Evolutionary conservation across 2,329 filamentous ascomycete species (phyloP).

Genomic region (Ascomycota sp.): DNA sequence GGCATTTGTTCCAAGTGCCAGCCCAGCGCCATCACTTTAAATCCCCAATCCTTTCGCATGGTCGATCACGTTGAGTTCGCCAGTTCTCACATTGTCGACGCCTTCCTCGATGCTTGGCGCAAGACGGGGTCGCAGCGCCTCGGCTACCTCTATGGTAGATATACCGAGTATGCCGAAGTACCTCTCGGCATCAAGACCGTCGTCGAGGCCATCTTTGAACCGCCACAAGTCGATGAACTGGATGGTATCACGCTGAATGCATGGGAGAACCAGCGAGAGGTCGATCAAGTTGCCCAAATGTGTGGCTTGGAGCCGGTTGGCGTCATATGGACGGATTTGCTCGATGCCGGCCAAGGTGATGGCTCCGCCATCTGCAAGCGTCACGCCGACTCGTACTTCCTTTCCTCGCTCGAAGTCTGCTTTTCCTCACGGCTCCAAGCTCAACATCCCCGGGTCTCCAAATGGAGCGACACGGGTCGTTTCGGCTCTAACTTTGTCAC

Average conservation of each 20-base stretch:
- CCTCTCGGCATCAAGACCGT: slow-evolving; percentile 88
- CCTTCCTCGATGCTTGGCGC: slow-evolving; percentile 83
- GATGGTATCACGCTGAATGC: slow-evolving; percentile 73
- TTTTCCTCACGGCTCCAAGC: slow-evolving; percentile 81
- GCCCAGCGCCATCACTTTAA: slow-evolving; percentile 85
- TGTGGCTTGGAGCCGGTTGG: slow-evolving; percentile 81
- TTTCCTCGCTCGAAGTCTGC: slow-evolving; percentile 78
- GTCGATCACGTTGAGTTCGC: slow-evolving; percentile 97
- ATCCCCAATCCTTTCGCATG: slow-evolving; percentile 87
- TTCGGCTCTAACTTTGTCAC: slow-evolving; percentile 97
- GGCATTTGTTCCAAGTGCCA: slow-evolving; percentile 98
- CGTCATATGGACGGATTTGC: slow-evolving; percentile 83
- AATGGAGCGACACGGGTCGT: slow-evolving; percentile 87
- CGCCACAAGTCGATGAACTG: slow-evolving; percentile 71
- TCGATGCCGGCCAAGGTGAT: slow-evolving; percentile 62
- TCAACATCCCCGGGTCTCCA: slow-evolving; percentile 71
- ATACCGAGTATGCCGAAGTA: slow-evolving; percentile 78
- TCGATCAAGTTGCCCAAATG: slow-evolving; percentile 59
- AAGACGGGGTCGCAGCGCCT: slow-evolving; percentile 65
- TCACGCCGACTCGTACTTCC: slow-evolving; percentile 84
- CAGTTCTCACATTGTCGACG: slow-evolving; percentile 63
- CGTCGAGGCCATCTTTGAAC: slow-evolving; percentile 93
- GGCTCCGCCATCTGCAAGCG: slow-evolving; percentile 86
- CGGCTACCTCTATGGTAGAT: slow-evolving; percentile 79
- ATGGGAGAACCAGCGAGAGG: slow-evolving; percentile 67